Evolutionary conservation across 192 early-diverging fungal genomes (phyloP), one percentile per base, ranked within the genome.

Genomic region (Funneliformis mosseae): DNA sequence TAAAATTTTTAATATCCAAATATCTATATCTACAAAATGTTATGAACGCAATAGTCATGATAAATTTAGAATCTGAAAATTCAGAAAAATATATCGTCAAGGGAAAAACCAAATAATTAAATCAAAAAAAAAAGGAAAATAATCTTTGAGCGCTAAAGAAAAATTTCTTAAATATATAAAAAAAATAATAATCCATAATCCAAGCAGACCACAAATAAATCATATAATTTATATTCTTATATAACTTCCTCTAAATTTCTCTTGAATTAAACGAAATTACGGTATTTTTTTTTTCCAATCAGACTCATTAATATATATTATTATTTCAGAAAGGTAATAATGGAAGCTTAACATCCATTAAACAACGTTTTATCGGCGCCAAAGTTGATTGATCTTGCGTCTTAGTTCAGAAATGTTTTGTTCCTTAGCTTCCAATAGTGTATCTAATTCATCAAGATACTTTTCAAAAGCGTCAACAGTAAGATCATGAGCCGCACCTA

Each of bases 401-500:
- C 60, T 48, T 18, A 79, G 23, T 59, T 79, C 77, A 7, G 18
- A 41, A 25, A 79, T 38, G 33, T 33, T 27, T 70, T 79, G 33
- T 33, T 11, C 63, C 59, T 79, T 79, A 33, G 27, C 11, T 46
- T 64, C 66, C 33, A 79, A 70, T 28, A 59, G 28, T 23, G 16
- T 12, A 41, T 69, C 61, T 69, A 79, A 48, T 59, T 69, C 55
- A 39, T 79, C 66, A 25, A 79, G 38, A 18, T 79, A 79, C 10
- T 48, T 25, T 66, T 78, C 76, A 66, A 78, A 78, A n/a, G 76
- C 62, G 28, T 78, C 21, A 28, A 66, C 76, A 3, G 76, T 59
- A 48, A 38, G 21, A 5, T 63, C 76, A 45, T 25, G 62, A 23
- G 76, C 18, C 11, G 39, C 76, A 18, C 76, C 76, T 23, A 78